These are phyloP conservation scores for Lentinula sp. DNA, from an alignment of 768 basidiomycete genomes.

Conservation along the genomic window DNA sequence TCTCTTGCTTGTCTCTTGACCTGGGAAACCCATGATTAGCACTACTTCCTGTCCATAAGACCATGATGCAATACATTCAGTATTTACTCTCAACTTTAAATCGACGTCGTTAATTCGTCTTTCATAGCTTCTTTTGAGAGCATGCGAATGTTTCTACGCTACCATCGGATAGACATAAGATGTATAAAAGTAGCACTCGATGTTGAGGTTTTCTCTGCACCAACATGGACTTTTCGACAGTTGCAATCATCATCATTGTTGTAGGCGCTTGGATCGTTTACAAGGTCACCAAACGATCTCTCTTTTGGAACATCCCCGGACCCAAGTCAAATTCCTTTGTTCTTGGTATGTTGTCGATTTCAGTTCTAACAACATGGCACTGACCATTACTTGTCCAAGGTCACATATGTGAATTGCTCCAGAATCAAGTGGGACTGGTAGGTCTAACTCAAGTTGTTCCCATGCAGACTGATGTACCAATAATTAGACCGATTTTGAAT, in stretches of 20 bases:
- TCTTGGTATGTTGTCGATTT: neutral
- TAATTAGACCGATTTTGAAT: conserved; percentile 2
- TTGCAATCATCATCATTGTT: neutral
- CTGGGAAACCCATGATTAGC: neutral
- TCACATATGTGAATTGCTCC: conserved; percentile 3
- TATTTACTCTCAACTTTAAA: too few species aligned
- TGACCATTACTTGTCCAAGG: neutral
- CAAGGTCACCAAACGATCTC: neutral
- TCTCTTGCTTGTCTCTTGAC: neutral
- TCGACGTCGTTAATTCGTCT: too few species aligned
- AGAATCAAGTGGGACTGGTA: conserved; percentile 6
- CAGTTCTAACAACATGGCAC: neutral
- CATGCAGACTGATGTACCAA: neutral
- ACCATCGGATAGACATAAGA: neutral
- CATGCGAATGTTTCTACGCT: neutral
- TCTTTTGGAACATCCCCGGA: conserved; percentile 6
- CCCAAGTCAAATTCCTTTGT: neutral
- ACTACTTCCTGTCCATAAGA: neutral
- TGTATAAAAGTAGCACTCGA: neutral
- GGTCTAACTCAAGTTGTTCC: neutral
- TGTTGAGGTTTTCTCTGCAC: neutral
- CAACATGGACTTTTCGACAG: neutral
- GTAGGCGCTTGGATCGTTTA: neutral
- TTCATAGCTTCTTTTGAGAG: neutral
- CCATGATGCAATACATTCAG: neutral